Evolutionary conservation across 2,329 filamentous ascomycete genomes (phyloP), one percentile per base, ranked within the genome.

Genomic region (Colletotrichum sp.): DNA sequence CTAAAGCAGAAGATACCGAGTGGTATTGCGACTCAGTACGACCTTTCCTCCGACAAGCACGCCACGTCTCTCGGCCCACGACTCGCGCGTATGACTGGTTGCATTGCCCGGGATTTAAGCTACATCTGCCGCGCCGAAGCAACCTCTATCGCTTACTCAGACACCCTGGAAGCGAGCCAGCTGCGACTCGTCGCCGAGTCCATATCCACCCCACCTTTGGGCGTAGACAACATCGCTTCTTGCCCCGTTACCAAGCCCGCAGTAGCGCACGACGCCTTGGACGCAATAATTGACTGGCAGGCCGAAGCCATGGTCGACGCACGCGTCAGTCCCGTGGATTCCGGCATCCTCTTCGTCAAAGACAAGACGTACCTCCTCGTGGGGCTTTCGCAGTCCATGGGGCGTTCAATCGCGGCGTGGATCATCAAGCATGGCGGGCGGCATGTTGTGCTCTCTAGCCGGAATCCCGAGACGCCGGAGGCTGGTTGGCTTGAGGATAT

Each of bases 391-490:
- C 77, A 79, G 6, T 79, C 76, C 1, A 16, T 83, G 5, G 84
- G 84, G 6, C 75, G 77, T 6, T 84, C 84, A 0, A 73, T 85
- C 4, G 80, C 77, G 33, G 66, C 79, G 8, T 86, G 79, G 80
- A 85, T 84, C 82, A 70, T 81, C 5, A 61, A 66, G 0, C 73
- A 77, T 8, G 84, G 84, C 3, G 83, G 82, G 1, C 76, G 78
- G 34, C 34, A 82, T 62, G 36, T 86, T 8, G 81, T 79, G 15
- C 54, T 87, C 1, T 80, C 82, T 2, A 84, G 82, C 67, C 81
- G 85, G 6, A 80, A 78, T 29, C 80, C 83, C 2, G 76, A 80
- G 1, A 68, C 59, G n/a, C 67, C 51, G 8, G 68, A 70, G 12
- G 36, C 24, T 16, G 51, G 13, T 18, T 71, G 63, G 69, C 11